Evolutionary conservation across 2,329 filamentous ascomycete species (phyloP).

Genomic region (Lachnellula cervina): DNA sequence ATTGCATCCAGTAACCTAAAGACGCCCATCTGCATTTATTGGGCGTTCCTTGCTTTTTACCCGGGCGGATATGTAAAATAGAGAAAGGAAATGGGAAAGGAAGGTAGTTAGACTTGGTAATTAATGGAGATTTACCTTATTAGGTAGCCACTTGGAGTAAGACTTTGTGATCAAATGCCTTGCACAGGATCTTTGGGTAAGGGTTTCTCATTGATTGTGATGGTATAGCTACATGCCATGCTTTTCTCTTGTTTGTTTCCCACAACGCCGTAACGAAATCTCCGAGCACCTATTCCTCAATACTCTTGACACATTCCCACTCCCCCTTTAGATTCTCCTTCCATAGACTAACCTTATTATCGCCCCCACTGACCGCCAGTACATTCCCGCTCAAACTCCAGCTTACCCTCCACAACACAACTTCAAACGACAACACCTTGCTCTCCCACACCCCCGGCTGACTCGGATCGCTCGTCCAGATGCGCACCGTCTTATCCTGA

Average conservation of each 20-base stretch:
- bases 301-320: constrained; percentile 96
- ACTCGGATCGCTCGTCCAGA: constrained; percentile 79
- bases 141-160: not conserved
- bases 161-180: constrained; percentile 9
- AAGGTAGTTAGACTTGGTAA: not conserved
- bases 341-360: constrained; percentile 97
- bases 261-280: not conserved
- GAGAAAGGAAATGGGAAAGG: not conserved
- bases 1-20: not conserved
- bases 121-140: not conserved
- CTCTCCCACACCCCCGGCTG: constrained; percentile 72
- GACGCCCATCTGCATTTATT: not conserved
- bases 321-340: constrained; percentile 96
- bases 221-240: constrained; percentile 22
- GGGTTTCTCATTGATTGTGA: constrained; percentile 9
- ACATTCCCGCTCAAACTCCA: constrained; percentile 98
- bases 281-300: constrained; percentile 64
- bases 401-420: constrained; percentile 90
- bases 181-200: constrained; percentile 11
- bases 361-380: constrained; percentile 83
- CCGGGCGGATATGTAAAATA: not conserved
- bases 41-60: not conserved
- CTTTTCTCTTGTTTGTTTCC: constrained; percentile 12
- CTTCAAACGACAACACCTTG: constrained; percentile 83
- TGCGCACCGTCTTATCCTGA: constrained; percentile 94